These are phyloP conservation scores for Teratosphaeria nubilosa DNA, from an alignment of 2,329 filamentous ascomycete genomes.

Conservation along the genomic window DNA sequence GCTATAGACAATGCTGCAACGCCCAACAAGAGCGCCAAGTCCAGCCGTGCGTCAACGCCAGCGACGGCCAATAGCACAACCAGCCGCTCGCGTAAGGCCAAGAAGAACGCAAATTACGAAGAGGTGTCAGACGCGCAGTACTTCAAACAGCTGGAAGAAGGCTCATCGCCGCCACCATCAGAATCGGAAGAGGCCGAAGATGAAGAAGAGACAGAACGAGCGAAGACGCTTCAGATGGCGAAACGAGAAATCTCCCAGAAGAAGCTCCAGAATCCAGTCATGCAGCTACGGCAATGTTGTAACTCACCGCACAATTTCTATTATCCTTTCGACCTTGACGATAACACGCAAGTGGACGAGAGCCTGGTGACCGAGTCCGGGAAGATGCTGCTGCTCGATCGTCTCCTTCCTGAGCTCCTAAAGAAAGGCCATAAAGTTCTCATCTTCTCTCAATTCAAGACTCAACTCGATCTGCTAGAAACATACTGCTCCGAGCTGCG, in stretches of 20 bases:
- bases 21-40: slow-evolving; percentile 62
- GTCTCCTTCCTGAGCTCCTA: slow-evolving; percentile 69
- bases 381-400: slow-evolving; percentile 91
- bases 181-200: slow-evolving; percentile 33
- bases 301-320: slow-evolving; percentile 96
- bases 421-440: slow-evolving; percentile 70
- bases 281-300: slow-evolving; percentile 84
- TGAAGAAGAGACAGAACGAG: slow-evolving; percentile 54
- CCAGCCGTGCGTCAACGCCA: slow-evolving; percentile 67
- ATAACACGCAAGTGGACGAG: slow-evolving; percentile 57
- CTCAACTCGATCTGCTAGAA: slow-evolving; percentile 80
- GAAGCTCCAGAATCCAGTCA: slow-evolving; percentile 84
- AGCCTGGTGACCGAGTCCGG: slow-evolving; percentile 77
- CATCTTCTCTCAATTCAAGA: slow-evolving; percentile 95
- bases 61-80: slow-evolving; percentile 41
- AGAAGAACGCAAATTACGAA: slow-evolving; percentile 50
- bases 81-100: slow-evolving; percentile 40
- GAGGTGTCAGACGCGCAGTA: slow-evolving; percentile 77
- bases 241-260: slow-evolving; percentile 84
- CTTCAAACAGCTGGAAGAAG: slow-evolving; percentile 63
- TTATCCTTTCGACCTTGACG: slow-evolving; percentile 64
- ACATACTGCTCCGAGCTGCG: slow-evolving; percentile 75
- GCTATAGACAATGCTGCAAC: slow-evolving; percentile 32
- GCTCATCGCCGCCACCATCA: slow-evolving; percentile 35
- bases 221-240: slow-evolving; percentile 62